Percentiles rank a stretch among this genome's conserved stretches.
Evolutionary conservation across 805 yeast genomes (phyloP).

Genomic region (Lipomyces mesembrius): DNA sequence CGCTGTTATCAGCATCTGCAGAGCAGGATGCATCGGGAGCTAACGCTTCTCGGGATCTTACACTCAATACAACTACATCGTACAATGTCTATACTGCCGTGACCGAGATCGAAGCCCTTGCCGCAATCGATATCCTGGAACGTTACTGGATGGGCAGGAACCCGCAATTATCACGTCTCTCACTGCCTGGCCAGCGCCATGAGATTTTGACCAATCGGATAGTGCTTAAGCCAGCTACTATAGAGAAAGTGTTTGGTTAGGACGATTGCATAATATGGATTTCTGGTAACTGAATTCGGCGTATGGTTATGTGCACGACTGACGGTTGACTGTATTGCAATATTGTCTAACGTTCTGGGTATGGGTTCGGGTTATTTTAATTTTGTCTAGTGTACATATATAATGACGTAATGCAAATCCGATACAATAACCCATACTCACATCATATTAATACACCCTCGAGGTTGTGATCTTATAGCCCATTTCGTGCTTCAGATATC

Average conservation of each 20-base stretch:
- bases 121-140: conserved; percentile 27
- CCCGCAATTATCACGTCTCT: conserved; percentile 18
- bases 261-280: background rate
- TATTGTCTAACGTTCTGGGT: too few species aligned
- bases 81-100: background rate
- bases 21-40: background rate
- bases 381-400: background rate
- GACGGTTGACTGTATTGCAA: too few species aligned
- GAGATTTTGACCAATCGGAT: conserved; percentile 22
- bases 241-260: conserved; percentile 15
- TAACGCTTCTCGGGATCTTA: background rate
- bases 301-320: background rate
- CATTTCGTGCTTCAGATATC: background rate
- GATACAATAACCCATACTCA: background rate
- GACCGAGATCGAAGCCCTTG: conserved; percentile 22
- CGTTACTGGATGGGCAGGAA: conserved; percentile 29
- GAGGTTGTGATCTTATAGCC: background rate
- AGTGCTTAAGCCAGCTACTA: conserved; percentile 8
- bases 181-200: conserved; percentile 30
- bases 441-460: background rate
- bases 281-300: background rate
- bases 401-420: background rate
- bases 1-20: background rate
- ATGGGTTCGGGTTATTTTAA: background rate
- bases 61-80: background rate